Percentiles rank a stretch among this genome's conserved stretches.
Conservation (phyloP, 2,329 filamentous ascomycete species). For the Tolypocladium tundrense region DNA sequence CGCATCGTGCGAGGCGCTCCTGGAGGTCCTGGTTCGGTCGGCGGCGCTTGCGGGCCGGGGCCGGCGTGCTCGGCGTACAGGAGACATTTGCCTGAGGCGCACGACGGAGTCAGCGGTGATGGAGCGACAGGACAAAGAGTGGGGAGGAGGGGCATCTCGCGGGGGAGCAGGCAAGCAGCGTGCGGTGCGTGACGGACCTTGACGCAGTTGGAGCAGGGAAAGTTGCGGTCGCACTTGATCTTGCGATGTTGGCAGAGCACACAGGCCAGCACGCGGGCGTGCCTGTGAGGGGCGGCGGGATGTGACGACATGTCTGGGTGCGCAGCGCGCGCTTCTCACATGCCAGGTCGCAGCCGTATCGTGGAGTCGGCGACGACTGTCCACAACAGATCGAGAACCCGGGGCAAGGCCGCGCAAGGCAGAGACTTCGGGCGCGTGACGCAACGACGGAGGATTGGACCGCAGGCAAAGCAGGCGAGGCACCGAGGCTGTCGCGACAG, state of each 20-base stretch:
- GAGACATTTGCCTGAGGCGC: conserved; percentile 42
- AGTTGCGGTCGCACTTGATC: conserved; percentile 51
- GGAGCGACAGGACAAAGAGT: not conserved
- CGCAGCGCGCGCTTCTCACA: conserved; percentile 13
- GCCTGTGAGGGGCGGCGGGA: conserved; percentile 21
- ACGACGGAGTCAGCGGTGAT: conserved; percentile 5
- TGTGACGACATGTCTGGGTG: conserved; percentile 20
- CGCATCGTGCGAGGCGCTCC: conserved; percentile 48
- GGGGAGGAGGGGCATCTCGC: not conserved
- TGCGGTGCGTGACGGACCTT: conserved; percentile 32
- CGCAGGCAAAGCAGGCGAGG: not conserved
- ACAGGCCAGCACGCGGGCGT: conserved; percentile 39
- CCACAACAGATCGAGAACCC: not conserved
- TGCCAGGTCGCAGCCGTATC: conserved; percentile 10
- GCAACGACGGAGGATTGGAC: not conserved
- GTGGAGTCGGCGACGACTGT: not conserved
- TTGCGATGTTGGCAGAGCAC: conserved; percentile 51
- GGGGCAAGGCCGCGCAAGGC: not conserved
- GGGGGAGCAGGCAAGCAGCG: not conserved
- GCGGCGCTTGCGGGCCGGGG: conserved; percentile 47
- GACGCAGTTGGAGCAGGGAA: conserved; percentile 49
- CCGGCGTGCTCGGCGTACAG: conserved; percentile 50
- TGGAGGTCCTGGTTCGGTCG: conserved; percentile 52
- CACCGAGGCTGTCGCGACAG: not conserved
- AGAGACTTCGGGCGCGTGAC: not conserved